Percentiles rank a stretch among this genome's conserved stretches.
Evolutionary conservation across 2,329 filamentous ascomycete genomes (phyloP).

Genomic region (Cercospora beticola): DNA sequence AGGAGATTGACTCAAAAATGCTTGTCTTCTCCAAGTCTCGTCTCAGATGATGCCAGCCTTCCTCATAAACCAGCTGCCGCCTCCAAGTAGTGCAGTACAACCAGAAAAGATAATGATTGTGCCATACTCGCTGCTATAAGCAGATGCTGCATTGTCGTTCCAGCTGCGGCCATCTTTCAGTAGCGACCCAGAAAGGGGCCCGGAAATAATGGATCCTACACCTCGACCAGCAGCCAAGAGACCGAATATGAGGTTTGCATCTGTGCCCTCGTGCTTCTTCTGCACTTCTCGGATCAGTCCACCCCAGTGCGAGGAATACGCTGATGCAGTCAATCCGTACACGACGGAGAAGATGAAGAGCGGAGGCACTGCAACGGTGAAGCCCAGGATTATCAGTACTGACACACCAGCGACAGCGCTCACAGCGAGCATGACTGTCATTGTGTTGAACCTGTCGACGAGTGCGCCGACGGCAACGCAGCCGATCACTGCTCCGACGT

Average conservation of each 20-base stretch:
- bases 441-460: constrained; percentile 44
- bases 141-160: constrained; percentile 33
- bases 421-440: constrained; percentile 41
- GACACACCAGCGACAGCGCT: constrained; percentile 39
- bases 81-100: constrained; percentile 21
- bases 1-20: neutral
- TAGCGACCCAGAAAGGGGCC: constrained; percentile 52
- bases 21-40: neutral
- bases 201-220: constrained; percentile 53
- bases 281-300: constrained; percentile 30
- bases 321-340: constrained; percentile 46
- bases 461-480: constrained; percentile 42
- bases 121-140: constrained; percentile 46
- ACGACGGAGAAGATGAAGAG: constrained; percentile 46
- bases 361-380: constrained; percentile 44
- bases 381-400: constrained; percentile 48
- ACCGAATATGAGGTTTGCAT: constrained; percentile 51
- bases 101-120: constrained; percentile 46
- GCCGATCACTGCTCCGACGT: constrained; percentile 42
- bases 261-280: constrained; percentile 30
- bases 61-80: constrained; percentile 24
- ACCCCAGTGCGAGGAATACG: constrained; percentile 40
- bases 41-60: constrained; percentile 24
- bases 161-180: constrained; percentile 35
- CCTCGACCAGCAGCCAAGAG: constrained; percentile 52